Evolutionary conservation across 1,284 basidiomycete species (phyloP).

Genomic region (Rhodotorula sp.): DNA sequence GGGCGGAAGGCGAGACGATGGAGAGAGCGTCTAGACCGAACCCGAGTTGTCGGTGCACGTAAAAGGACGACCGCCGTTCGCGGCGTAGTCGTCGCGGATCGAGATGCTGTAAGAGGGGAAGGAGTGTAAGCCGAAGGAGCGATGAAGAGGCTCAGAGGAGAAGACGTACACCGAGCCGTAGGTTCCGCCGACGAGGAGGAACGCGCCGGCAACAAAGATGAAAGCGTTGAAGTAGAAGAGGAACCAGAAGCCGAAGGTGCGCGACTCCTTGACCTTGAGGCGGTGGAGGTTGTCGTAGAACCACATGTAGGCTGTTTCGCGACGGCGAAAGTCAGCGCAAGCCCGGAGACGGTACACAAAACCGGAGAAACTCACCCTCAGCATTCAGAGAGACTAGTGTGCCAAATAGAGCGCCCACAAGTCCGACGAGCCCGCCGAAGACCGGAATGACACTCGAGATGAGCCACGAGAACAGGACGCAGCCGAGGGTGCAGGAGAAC

Average conservation of each 20-base stretch:
- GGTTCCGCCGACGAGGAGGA: constrained; percentile 33
- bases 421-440: constrained; percentile 15
- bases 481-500: constrained; percentile 56
- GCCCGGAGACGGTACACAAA: too few species aligned
- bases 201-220: constrained; percentile 25
- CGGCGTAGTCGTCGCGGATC: constrained; percentile 15
- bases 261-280: constrained; percentile 2
- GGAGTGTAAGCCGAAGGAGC: neutral
- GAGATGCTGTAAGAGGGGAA: neutral
- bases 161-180: constrained; percentile 13
- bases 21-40: neutral
- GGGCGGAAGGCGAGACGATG: too few species aligned
- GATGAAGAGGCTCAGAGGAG: neutral
- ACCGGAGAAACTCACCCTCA: neutral
- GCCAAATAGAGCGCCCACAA: constrained; percentile 32
- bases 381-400: constrained; percentile 20
- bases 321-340: too few species aligned
- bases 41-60: constrained; percentile 29
- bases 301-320: constrained; percentile 23
- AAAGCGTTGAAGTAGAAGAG: constrained; percentile 19
- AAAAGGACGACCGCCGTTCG: constrained; percentile 3
- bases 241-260: neutral
- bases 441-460: constrained; percentile 54
- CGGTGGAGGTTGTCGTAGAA: constrained; percentile 23
- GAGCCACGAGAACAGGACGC: constrained; percentile 55